Base-by-base conservation (phyloP, 768 basidiomycete genomes). In the Astraeus odoratus region DNA sequence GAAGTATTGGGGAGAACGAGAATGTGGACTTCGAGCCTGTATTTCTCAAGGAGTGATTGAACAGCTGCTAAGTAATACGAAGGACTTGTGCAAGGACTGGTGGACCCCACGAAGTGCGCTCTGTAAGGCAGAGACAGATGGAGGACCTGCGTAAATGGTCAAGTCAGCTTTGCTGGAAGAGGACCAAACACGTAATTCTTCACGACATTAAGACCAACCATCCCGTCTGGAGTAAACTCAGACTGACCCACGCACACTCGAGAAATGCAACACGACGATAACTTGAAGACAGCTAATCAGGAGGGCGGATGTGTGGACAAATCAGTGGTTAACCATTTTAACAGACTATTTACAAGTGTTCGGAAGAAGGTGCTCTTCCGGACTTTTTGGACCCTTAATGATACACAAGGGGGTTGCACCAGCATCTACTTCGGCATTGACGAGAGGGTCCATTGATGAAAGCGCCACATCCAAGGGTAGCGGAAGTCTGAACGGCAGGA, bases 321-420 rank as follows among this genome's bases (percentile, higher is more conserved):
- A n/a, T 15, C 15, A 39, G 27, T 19, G 9, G 48, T 58, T 47
- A 46, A 88, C 83, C 70, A 68, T 25, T 59, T 64, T 22, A 86
- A 59, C 24, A 99, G 67, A 10, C 67, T 68, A 57, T 96, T 96
- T 13, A 86, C 58, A 12, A 90, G 58, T 1, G 78, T 78, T 43
- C 86, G 70, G 0, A 86, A 80, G 55, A 97, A 85, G 0, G 89
- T 90, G 49, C 91, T 95, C 63, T 99, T 99, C 95, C 94, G 7
- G 79, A 74, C 40, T 87, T 82, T 63, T 89, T 94, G 1, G 87
- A 76, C 1, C 95, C 95, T 83, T 89, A 16, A 98, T 73, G 2
- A 96, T 57, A 49, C 72, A 81, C 0, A 83, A 65, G 0, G 67
- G 58, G 0, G 65, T 58, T 2, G 47, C 46, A 10, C 18, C 63